Evolutionary conservation across 2,329 filamentous ascomycete species (phyloP), one percentile per base, ranked within the genome.

Genomic region (Aureobasidium sp.): DNA sequence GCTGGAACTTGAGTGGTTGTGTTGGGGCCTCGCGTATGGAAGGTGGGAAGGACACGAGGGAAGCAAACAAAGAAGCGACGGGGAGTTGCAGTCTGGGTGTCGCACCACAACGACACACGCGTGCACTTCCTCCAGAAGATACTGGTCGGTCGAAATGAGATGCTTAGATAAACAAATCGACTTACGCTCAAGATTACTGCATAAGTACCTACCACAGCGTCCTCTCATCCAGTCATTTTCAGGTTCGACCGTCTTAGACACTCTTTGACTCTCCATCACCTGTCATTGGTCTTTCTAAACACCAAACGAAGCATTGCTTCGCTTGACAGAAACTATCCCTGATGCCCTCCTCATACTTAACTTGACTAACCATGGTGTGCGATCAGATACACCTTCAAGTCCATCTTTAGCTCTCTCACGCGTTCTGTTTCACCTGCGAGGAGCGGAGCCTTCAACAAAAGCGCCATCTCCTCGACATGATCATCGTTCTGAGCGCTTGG

Each of bases 331-430:
- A 12, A 34, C 9, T 10, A 8, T 10, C 12, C 32, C 32, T 12
- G 9, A 50, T n/a, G 10, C n/a, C n/a, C n/a, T 24, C 29, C 32
- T 10, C 17, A 3, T 51, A 36, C 50, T 37, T 27, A 20, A 20
- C 20, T 20, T 20, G 7, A 10, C 39, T 17, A 36, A 26, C 53
- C 53, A 17, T 57, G 41, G 15, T 57, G 39, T 1, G 36, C 41
- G 9, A 57, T 57, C 39, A 57, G 12, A 46, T 57, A 46, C 27
- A 39, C 53, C 20, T 57, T 57, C 36, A 57, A 10, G 4, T 57
- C 53, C 41, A 24, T 57, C 39, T 46, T 57, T 2, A 57, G 39
- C 53, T 57, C 53, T 17, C 8, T 57, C 27, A 57, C 53, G 36
- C 53, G 53, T 44, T 13, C 53, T 29, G 24, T 7, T 6, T 57